Percentiles rank a stretch among this genome's conserved stretches.
These are phyloP conservation scores for Agaricales sp. DNA, from an alignment of 1,284 basidiomycete species.

Conservation along the genomic window DNA sequence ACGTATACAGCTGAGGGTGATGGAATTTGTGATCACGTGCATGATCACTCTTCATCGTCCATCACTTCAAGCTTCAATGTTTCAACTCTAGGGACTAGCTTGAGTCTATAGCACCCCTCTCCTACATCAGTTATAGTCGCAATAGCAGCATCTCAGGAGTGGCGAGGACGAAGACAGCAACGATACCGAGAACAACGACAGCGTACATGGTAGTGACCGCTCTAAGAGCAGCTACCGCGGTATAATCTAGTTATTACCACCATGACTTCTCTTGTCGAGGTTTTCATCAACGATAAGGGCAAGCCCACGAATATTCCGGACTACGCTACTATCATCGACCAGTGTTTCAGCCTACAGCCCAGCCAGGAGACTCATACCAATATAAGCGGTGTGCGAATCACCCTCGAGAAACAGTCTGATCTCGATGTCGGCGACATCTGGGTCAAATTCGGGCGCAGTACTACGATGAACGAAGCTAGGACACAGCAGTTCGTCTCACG, in stretches of 20 bases:
- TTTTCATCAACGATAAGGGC: neutral
- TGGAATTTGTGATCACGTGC: too few relatives aligned
- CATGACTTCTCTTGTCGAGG: neutral
- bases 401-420: slow-evolving; percentile 7
- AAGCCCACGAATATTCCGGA: neutral
- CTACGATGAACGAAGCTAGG: slow-evolving; percentile 10
- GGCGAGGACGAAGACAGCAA: too few relatives aligned
- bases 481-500: slow-evolving; percentile 9
- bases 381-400: slow-evolving; percentile 5
- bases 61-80: too few relatives aligned
- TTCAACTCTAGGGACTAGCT: too few relatives aligned
- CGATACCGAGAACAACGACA: too few relatives aligned
- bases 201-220: too few relatives aligned
- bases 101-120: too few relatives aligned
- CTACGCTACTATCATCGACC: neutral
- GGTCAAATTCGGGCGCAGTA: slow-evolving; percentile 11
- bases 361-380: slow-evolving; percentile 4
- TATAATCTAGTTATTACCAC: neutral
- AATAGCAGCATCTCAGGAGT: too few relatives aligned
- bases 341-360: neutral
- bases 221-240: too few relatives aligned
- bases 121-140: too few relatives aligned
- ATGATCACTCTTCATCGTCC: too few relatives aligned
- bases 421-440: slow-evolving; percentile 7
- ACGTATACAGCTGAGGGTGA: too few relatives aligned